These are phyloP conservation scores for Heracleum sosnowskyi DNA, from an alignment of 129 eudicot species.

Conservation along the genomic window DNA sequence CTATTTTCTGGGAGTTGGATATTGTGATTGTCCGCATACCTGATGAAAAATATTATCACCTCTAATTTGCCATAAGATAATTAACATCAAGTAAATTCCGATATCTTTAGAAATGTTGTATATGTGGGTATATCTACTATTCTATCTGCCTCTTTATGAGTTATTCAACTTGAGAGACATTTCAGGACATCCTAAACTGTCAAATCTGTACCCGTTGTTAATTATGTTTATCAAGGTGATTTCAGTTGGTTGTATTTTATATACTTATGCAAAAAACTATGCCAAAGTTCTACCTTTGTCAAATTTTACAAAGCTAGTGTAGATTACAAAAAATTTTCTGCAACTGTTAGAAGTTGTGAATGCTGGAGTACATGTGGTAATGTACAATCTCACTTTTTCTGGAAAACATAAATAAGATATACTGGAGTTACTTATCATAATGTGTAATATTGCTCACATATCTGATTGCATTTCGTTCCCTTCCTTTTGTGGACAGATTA, in stretches of 20 bases:
- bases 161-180: neutral
- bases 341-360: neutral
- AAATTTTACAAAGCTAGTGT: neutral
- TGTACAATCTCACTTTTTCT: neutral
- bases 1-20: neutral
- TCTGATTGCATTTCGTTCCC: neutral
- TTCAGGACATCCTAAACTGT: slow-evolving; percentile 1
- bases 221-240: neutral
- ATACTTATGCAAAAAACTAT: neutral
- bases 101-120: neutral
- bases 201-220: neutral
- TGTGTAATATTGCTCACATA: neutral
- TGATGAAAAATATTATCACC: neutral
- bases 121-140: neutral
- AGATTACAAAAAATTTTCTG: neutral
- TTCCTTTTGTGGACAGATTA: neutral
- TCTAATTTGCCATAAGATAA: neutral
- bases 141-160: neutral
- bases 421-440: neutral
- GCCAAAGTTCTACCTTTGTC: neutral
- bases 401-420: no score
- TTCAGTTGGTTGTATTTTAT: neutral
- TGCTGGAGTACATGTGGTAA: neutral
- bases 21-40: neutral
- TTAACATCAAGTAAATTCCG: neutral